phyloP scores from a whole-genome alignment of 2,329 filamentous ascomycete species.

The Nemania serpens region DNA sequence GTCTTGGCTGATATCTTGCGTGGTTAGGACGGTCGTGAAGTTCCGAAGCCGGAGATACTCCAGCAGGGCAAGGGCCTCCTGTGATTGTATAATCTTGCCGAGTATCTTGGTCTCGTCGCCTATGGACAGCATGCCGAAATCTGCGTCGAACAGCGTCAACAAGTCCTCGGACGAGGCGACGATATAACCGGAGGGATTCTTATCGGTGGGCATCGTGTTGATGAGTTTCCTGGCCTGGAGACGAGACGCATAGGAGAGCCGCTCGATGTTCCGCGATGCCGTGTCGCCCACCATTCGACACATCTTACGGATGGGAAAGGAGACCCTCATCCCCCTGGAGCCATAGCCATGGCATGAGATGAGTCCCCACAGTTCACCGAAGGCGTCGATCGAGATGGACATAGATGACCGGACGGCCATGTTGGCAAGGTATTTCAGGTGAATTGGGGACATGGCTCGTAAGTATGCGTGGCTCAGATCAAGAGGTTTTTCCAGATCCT shows the following conservation, averaged over 20 bases:
- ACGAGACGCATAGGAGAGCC: slow-evolving; percentile 82
- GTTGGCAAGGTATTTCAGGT: slow-evolving; percentile 83
- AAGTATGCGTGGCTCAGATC: slow-evolving; percentile 86
- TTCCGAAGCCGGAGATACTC: slow-evolving; percentile 81
- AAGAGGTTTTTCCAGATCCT: slow-evolving; percentile 75
- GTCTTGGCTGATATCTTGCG: slow-evolving; percentile 74
- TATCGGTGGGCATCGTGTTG: slow-evolving; percentile 78
- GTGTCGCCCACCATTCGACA: slow-evolving; percentile 86
- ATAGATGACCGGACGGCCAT: slow-evolving; percentile 94
- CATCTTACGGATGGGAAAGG: slow-evolving; percentile 91
- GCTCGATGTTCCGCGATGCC: slow-evolving; percentile 84
- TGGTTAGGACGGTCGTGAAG: slow-evolving; percentile 75
- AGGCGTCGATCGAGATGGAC: slow-evolving; percentile 91
- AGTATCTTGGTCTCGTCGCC: slow-evolving; percentile 87
- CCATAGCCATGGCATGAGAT: slow-evolving; percentile 88
- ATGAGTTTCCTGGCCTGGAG: slow-evolving; percentile 87
- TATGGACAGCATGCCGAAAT: slow-evolving; percentile 85
- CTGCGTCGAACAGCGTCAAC: slow-evolving; percentile 81
- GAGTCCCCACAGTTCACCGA: slow-evolving; percentile 83
- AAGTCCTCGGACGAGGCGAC: slow-evolving; percentile 87
- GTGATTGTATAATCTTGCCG: slow-evolving; percentile 73
- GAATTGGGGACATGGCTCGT: slow-evolving; percentile 88
- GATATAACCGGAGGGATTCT: slow-evolving; percentile 87
- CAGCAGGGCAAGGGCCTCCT: slow-evolving; percentile 81
- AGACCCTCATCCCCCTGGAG: slow-evolving; percentile 79